Evolutionary conservation across 768 basidiomycete genomes (phyloP), one percentile per base, ranked within the genome.

Genomic region (Ramaria sp.): DNA sequence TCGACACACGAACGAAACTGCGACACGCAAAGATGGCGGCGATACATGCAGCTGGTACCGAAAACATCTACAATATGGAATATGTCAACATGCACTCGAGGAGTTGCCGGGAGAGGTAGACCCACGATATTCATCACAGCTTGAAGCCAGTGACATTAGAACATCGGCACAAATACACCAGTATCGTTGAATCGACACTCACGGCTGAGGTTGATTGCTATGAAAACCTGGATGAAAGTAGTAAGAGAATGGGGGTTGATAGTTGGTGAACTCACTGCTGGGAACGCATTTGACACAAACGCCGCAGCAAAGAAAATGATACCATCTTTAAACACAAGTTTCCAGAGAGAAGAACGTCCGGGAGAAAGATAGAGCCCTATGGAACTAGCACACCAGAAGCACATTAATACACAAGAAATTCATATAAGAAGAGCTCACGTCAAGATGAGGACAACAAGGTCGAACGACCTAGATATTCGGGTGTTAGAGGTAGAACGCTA

Each of bases 251-350:
- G 16, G 2, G 16, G 5, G 8, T 39, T 41, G 13, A 20, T 12
- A 12, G 7, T 12, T 27, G 55, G 18, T 10, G 15, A 7, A 47
- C 45, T 27, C 16, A 83, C 82, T 20, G 85, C 85, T 34, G 83
- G 83, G 49, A 84, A 70, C 56, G 77, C 76, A 59, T 85, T 86
- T 50, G 75, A 81, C 15, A 77, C 70, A 58, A 83, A 85, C 1
- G 83, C 77, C 38, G 83, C 69, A 25, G 84, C 56, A 61, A 85
- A 85, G 62, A 81, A 85, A 5, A 83, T 77, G 43, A 88, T 68
- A 18, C 85, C 85, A 60, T 86, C 84, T n/a, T 76, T 73, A 67
- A 85, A 84, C 49, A 88, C 75, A 45, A 88, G 66, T 59, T 75
- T 73, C 75, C 83, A 84, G n/a, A 87, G 71, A 56, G 74, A 78